phyloP scores from a whole-genome alignment of 768 basidiomycete species.

The Hericium alpestre region DNA sequence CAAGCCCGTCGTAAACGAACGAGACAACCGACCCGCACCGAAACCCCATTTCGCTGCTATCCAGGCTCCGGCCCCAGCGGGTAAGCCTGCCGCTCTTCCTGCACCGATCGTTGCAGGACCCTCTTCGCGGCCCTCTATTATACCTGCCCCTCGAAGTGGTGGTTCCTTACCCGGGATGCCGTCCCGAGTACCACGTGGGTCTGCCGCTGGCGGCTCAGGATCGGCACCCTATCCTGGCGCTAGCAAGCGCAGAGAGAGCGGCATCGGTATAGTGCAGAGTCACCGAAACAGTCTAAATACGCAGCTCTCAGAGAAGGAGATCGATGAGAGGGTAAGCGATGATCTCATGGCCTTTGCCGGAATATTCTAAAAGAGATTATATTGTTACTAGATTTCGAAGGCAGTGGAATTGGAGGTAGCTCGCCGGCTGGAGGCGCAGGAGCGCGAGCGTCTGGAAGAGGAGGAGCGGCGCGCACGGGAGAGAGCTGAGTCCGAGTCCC shows the following conservation, averaged over 20 bases:
- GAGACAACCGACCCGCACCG: conserved; percentile 47
- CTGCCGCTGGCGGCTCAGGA: conserved; percentile 2
- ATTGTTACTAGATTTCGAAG: conserved; percentile 44
- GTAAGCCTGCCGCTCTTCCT: conserved; percentile 22
- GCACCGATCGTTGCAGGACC: conserved; percentile 1
- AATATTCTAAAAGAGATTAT: too few species aligned
- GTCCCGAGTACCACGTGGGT: conserved; percentile 9
- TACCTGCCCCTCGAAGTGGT: conserved; percentile 5
- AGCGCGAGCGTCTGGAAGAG: conserved; percentile 18
- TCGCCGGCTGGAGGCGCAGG: conserved; percentile 40
- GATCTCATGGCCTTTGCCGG: background rate
- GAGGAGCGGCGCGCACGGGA: conserved; percentile 11
- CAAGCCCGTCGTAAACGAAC: conserved; percentile 67
- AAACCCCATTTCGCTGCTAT: conserved; percentile 60
- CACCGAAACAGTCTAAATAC: conserved; percentile 6
- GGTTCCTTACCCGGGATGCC: conserved; percentile 4
- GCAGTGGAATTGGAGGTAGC: conserved; percentile 72
- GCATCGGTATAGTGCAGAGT: conserved; percentile 6
- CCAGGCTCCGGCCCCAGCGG: conserved; percentile 33
- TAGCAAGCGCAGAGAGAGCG: conserved; percentile 10
- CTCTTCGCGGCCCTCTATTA: conserved; percentile 15
- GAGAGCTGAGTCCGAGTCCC: conserved; percentile 22
- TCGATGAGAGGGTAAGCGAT: conserved; percentile 56
- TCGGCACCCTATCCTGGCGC: conserved; percentile 7
- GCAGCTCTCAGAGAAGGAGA: conserved; percentile 56